These are phyloP conservation scores for Hanseniaspora thailandica DNA, from an alignment of 805 yeast species.

Conservation along the genomic window DNA sequence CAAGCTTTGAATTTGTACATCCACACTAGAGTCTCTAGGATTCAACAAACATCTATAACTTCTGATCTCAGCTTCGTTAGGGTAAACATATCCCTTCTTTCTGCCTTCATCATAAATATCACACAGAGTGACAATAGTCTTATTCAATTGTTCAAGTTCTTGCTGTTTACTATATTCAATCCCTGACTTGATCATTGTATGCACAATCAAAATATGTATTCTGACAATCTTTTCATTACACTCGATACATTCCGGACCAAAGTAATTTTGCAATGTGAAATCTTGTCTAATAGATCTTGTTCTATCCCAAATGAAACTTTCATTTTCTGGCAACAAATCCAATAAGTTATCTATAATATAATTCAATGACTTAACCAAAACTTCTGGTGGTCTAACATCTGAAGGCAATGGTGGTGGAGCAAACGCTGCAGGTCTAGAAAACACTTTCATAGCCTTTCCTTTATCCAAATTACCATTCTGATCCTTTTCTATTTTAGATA, in stretches of 20 bases:
- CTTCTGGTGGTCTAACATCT: conserved; percentile 86
- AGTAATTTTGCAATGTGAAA: conserved; percentile 86
- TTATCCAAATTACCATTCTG: conserved; percentile 44
- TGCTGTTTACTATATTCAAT: conserved; percentile 84
- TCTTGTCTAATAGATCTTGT: conserved; percentile 94
- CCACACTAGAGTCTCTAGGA: conserved; percentile 73
- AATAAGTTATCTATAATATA: conserved; percentile 58
- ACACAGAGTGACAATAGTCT: conserved; percentile 74
- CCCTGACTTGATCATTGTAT: conserved; percentile 66
- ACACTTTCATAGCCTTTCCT: conserved; percentile 69
- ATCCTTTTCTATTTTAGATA: conserved; percentile 63
- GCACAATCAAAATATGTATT: conserved; percentile 70
- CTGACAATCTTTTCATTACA: conserved; percentile 88
- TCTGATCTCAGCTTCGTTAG: conserved; percentile 87
- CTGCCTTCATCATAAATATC: conserved; percentile 79
- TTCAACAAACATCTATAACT: conserved; percentile 76
- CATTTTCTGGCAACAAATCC: conserved; percentile 65
- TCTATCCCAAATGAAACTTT: conserved; percentile 91
- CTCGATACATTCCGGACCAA: conserved; percentile 85
- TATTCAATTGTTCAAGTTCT: conserved; percentile 86
- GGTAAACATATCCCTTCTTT: conserved; percentile 52
- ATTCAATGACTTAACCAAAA: conserved; percentile 53
- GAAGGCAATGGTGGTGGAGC: conserved; percentile 97
- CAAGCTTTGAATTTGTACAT: conserved; percentile 56
- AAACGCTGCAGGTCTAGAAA: conserved; percentile 94